Evolutionary conservation across 345 rosid species (phyloP).

Genomic region (Heritiera littoralis): DNA sequence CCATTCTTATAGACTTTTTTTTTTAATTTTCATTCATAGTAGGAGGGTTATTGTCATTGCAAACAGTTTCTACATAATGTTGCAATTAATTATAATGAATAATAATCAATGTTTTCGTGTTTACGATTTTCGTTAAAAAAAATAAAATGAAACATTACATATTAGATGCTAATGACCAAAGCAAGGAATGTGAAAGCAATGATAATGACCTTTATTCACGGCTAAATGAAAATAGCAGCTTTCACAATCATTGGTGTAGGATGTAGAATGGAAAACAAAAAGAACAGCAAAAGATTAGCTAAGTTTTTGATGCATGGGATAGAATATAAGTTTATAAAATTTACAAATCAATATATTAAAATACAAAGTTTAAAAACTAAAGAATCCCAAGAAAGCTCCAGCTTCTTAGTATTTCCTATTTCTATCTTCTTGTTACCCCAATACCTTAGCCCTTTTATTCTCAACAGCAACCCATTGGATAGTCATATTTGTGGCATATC

Average conservation of each 20-base stretch:
- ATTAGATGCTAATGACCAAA: conserved; percentile 23
- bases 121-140: neutral
- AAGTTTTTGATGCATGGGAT: neutral
- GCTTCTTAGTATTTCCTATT: neutral
- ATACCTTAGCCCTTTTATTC: too few relatives aligned
- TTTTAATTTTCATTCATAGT: neutral
- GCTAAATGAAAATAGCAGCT: conserved; percentile 41
- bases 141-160: too few relatives aligned
- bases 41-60: neutral
- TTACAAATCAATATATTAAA: neutral
- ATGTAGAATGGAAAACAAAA: conserved; percentile 44
- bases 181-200: conserved; percentile 92
- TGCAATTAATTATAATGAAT: neutral
- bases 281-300: conserved; percentile 14
- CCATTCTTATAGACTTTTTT: neutral
- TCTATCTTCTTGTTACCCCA: neutral
- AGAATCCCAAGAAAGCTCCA: neutral
- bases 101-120: neutral
- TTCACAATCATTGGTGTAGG: conserved; percentile 44
- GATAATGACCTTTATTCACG: conserved; percentile 67
- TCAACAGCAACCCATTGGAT: too few relatives aligned
- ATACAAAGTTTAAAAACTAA: neutral
- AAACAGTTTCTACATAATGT: neutral
- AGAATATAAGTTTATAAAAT: neutral
- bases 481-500: too few relatives aligned